These are phyloP conservation scores for Populus tomentosa DNA, from an alignment of 441 rosid genomes.

Conservation along the genomic window DNA sequence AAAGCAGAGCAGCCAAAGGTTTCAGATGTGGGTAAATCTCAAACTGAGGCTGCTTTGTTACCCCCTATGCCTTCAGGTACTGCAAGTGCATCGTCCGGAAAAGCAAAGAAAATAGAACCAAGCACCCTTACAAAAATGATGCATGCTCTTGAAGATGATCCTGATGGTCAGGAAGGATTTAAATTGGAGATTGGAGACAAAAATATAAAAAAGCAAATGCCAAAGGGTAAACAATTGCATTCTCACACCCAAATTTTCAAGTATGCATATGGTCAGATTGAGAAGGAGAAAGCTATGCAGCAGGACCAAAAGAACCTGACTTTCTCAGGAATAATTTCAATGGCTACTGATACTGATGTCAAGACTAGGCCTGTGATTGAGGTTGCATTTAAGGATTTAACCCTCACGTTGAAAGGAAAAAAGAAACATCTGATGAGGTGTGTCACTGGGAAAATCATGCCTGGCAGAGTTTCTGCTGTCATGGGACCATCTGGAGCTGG, in stretches of 20 bases:
- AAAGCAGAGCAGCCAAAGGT: conserved; percentile 34
- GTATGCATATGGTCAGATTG: conserved; percentile 74
- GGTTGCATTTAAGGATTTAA: conserved; percentile 69
- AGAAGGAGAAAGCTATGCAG: conserved; percentile 78
- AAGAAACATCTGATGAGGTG: conserved; percentile 63
- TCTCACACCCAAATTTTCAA: conserved; percentile 67
- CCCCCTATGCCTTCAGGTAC: conserved; percentile 23
- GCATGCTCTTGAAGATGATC: conserved; percentile 29
- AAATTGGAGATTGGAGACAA: conserved; percentile 38
- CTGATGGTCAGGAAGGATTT: conserved; percentile 32
- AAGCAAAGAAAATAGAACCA: conserved; percentile 37
- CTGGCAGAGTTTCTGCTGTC: conserved; percentile 88
- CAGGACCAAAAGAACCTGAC: conserved; percentile 56
- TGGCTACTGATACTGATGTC: conserved; percentile 54
- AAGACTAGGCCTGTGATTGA: conserved; percentile 70
- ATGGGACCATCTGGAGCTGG: conserved; percentile 99
- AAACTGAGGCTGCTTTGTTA: conserved; percentile 18
- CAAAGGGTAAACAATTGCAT: conserved; percentile 48
- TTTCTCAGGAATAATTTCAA: conserved; percentile 69
- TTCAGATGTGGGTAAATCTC: conserved; percentile 27
- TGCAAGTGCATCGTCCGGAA: conserved; percentile 24
- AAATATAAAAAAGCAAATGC: conserved; percentile 39
- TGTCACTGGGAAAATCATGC: conserved; percentile 76
- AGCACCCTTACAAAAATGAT: conserved; percentile 34
- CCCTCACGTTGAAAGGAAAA: conserved; percentile 70